phyloP scores from a whole-genome alignment of 345 rosid genomes.

The Eucalyptus decipiens region DNA sequence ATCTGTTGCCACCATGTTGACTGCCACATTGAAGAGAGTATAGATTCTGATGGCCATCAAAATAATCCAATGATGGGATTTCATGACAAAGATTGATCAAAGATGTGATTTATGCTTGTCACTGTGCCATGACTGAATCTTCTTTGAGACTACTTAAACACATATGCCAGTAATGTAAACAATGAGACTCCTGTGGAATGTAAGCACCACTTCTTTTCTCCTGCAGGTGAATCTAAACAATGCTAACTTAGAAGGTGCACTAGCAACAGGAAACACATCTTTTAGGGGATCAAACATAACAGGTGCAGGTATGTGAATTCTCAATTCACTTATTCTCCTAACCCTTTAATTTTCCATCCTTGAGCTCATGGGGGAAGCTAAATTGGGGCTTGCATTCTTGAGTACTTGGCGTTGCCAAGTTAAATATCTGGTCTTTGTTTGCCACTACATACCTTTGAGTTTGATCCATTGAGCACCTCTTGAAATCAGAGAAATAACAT shows the following conservation, averaged over 20 bases:
- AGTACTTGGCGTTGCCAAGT: not conserved
- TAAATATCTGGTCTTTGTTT: not conserved
- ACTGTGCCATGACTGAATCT: not conserved
- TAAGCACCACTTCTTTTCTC: not conserved
- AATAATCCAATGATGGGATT: not conserved
- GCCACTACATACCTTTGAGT: not conserved
- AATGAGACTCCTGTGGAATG: not conserved
- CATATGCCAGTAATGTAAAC: not conserved
- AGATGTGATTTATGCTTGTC: not conserved
- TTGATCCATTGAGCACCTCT: not conserved
- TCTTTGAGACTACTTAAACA: not conserved
- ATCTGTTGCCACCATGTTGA: not conserved
- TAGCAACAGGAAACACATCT: slow-evolving; percentile 88
- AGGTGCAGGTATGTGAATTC: slow-evolving; percentile 57
- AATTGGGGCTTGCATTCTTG: not conserved
- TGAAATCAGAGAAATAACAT: not conserved
- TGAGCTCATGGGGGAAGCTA: not conserved
- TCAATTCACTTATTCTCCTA: not conserved
- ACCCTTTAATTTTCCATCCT: no score
- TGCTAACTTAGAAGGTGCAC: slow-evolving; percentile 93
- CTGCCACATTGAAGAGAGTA: not conserved
- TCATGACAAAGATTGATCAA: not conserved
- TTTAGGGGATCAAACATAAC: slow-evolving; percentile 79
- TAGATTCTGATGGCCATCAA: not conserved
- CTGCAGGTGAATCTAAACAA: slow-evolving; percentile 73